These are phyloP conservation scores for Artomyces pyxidatus DNA, from an alignment of 768 basidiomycete species.

Conservation along the genomic window DNA sequence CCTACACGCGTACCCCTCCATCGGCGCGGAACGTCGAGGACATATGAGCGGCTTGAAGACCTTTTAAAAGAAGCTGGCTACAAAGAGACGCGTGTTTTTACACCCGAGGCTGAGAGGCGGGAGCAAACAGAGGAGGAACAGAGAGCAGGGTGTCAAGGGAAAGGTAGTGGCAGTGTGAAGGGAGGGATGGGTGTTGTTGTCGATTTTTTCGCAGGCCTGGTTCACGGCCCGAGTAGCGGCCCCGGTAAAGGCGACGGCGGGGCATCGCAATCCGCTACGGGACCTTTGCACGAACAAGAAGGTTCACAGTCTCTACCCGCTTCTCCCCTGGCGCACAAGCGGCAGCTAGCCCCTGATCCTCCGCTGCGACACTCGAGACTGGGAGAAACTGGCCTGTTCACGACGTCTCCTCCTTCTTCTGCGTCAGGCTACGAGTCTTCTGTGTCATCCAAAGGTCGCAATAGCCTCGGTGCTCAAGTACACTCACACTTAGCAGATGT, in stretches of 20 bases:
- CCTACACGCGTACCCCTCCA: slow-evolving; percentile 58
- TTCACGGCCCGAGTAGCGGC: slow-evolving; percentile 29
- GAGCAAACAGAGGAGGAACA: slow-evolving; percentile 22
- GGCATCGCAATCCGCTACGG: neutral
- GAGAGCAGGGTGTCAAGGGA: slow-evolving; percentile 9
- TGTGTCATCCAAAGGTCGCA: slow-evolving; percentile 4
- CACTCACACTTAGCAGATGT: neutral
- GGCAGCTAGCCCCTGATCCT: neutral
- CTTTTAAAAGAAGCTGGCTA: slow-evolving; percentile 83
- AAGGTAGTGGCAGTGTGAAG: slow-evolving; percentile 27
- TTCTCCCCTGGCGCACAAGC: neutral
- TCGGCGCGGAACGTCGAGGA: slow-evolving; percentile 69
- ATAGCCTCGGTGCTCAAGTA: neutral
- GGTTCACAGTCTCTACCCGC: neutral
- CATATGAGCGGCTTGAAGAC: slow-evolving; percentile 80
- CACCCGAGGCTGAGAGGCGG: slow-evolving; percentile 65
- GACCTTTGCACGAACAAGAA: slow-evolving; percentile 2
- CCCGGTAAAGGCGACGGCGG: slow-evolving; percentile 8
- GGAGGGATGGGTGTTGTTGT: slow-evolving; percentile 47
- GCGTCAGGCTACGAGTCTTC: neutral
- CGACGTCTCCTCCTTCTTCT: neutral
- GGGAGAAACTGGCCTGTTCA: neutral
- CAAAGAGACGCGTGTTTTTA: slow-evolving; percentile 86
- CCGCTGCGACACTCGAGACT: neutral
- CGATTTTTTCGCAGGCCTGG: slow-evolving; percentile 56